Conservation (phyloP, 2,329 filamentous ascomycete species). For the Fusarium papillatum region DNA sequence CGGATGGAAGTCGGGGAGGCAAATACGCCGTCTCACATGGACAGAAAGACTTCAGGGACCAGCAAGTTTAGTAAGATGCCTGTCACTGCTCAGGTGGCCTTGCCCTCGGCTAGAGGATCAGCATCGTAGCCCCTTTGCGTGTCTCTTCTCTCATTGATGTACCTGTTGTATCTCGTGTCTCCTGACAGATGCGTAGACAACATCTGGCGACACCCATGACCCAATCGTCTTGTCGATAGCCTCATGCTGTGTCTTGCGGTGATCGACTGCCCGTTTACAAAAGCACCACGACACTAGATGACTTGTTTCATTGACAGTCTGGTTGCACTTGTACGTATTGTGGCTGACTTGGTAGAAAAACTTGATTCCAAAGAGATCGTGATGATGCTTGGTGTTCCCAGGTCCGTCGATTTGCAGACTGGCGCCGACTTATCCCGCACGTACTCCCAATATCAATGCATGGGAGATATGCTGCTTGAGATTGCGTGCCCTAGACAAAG, state of each 20-base stretch:
- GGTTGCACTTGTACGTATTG: slow-evolving; percentile 3
- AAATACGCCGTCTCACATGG: slow-evolving; percentile 9
- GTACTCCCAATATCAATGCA: background rate
- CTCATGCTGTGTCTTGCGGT: slow-evolving; percentile 8
- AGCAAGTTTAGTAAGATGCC: slow-evolving; percentile 5
- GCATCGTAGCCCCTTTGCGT: background rate
- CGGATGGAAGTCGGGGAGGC: slow-evolving; percentile 3
- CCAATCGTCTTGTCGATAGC: slow-evolving; percentile 15
- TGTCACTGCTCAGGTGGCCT: slow-evolving; percentile 15
- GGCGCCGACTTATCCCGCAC: background rate
- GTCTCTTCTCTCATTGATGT: slow-evolving; percentile 12
- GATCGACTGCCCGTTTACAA: slow-evolving; percentile 12
- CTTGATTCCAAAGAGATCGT: background rate
- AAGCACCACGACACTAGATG: slow-evolving; percentile 6
- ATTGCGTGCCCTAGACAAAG: background rate
- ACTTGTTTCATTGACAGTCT: slow-evolving; percentile 8
- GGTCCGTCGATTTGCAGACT: background rate
- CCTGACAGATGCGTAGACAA: slow-evolving; percentile 12
- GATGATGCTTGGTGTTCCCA: background rate
- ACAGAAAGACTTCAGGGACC: slow-evolving; percentile 9
- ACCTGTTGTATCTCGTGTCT: slow-evolving; percentile 23
- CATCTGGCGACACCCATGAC: slow-evolving; percentile 1
- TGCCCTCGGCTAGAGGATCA: slow-evolving; percentile 13
- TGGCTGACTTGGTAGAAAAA: background rate
- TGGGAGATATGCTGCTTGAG: background rate